Conservation (phyloP, 495 filamentous ascomycete genomes). For the Penicillium longicatenatum region DNA sequence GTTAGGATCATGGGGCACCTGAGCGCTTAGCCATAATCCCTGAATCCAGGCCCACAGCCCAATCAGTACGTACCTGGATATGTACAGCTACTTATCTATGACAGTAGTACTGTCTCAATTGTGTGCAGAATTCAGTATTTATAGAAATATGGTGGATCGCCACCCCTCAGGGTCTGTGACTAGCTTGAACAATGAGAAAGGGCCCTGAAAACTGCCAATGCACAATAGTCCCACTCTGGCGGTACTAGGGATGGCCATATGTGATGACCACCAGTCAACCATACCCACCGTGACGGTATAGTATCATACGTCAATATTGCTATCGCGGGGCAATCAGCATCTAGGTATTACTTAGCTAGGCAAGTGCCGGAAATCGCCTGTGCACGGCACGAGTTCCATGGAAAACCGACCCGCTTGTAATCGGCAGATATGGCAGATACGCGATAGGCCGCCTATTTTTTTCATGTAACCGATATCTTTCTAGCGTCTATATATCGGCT, state of each 20-base stretch:
- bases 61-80: no score
- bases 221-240: neutral
- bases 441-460: conserved; percentile 20
- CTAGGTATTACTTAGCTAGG: no score
- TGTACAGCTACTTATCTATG: no score
- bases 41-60: neutral
- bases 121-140: neutral
- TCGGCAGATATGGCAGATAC: conserved; percentile 17
- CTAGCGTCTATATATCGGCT: conserved; percentile 2
- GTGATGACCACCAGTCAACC: neutral
- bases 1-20: neutral
- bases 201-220: neutral
- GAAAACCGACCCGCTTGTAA: neutral
- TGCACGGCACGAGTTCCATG: neutral
- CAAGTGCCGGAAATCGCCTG: conserved; percentile 24
- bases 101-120: neutral
- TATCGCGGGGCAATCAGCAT: neutral
- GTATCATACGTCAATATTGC: no score
- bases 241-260: neutral
- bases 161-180: neutral
- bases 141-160: neutral
- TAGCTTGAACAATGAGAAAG: neutral
- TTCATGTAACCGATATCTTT: conserved; percentile 17
- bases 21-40: neutral
- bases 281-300: no score